Conservation (phyloP, 495 filamentous ascomycete genomes). For the Daldinia vernicosa region DNA sequence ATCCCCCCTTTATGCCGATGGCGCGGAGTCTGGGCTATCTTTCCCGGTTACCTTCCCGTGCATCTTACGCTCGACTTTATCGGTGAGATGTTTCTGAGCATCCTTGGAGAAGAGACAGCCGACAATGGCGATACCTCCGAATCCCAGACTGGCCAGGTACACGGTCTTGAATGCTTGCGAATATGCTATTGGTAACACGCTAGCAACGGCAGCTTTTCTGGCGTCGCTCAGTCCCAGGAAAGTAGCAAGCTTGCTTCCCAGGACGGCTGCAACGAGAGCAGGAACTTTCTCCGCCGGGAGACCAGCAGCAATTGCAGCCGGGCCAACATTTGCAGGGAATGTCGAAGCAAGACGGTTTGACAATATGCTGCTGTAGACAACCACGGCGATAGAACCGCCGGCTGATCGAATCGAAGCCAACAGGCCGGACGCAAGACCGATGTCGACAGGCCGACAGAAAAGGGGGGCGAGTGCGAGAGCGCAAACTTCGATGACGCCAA, state of each 20-base stretch:
- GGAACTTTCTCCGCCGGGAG: conserved; percentile 53
- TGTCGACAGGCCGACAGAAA: conserved; percentile 50
- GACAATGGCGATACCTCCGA: conserved; percentile 55
- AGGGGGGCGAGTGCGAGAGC: conserved; percentile 39
- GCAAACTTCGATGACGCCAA: conserved; percentile 38
- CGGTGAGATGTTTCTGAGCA: conserved; percentile 49
- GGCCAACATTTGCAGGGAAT: conserved; percentile 52
- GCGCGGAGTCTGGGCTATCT: conserved; percentile 8
- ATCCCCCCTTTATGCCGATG: conserved; percentile 5
- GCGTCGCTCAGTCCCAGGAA: conserved; percentile 54
- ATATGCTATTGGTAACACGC: conserved; percentile 52
- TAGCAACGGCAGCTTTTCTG: conserved; percentile 49
- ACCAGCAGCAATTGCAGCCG: conserved; percentile 54
- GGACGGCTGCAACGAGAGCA: conserved; percentile 51
- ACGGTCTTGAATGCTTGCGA: conserved; percentile 56
- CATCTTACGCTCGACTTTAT: conserved; percentile 49
- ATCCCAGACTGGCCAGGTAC: conserved; percentile 59
- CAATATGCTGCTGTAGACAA: conserved; percentile 57
- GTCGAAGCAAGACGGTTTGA: conserved; percentile 52
- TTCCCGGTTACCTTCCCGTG: conserved; percentile 23
- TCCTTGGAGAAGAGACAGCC: conserved; percentile 51
- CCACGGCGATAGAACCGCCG: conserved; percentile 44
- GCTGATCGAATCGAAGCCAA: conserved; percentile 51
- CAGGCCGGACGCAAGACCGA: conserved; percentile 59
- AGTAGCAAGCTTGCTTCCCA: conserved; percentile 45